Conservation (phyloP, 371 early-diverging fungal species). For the Coemansia sp. region DNA sequence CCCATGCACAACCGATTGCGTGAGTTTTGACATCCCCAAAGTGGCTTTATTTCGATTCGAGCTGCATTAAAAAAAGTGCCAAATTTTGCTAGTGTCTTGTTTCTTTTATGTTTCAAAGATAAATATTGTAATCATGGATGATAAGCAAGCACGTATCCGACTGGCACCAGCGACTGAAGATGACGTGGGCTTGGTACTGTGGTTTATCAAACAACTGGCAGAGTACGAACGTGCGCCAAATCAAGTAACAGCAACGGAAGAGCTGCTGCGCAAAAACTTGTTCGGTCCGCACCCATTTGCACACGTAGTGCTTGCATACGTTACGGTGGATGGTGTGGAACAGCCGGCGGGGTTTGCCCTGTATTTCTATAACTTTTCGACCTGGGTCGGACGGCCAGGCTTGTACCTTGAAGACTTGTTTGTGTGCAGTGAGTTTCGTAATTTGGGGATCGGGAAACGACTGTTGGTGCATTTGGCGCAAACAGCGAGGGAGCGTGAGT, state of each 20-base stretch:
- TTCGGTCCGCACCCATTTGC: slow-evolving; percentile 68
- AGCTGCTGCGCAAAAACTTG: slow-evolving; percentile 59
- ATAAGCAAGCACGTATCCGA: not conserved
- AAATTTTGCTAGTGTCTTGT: not conserved
- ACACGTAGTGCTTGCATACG: slow-evolving; percentile 66
- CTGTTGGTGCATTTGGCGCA: slow-evolving; percentile 69
- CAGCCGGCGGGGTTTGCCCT: slow-evolving; percentile 75
- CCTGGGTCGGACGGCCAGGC: slow-evolving; percentile 73
- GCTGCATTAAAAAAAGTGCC: not conserved
- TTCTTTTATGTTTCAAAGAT: not conserved
- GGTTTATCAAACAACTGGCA: slow-evolving; percentile 73
- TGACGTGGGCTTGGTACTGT: slow-evolving; percentile 66
- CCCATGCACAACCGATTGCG: too few relatives aligned
- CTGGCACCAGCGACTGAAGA: slow-evolving; percentile 56
- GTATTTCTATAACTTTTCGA: slow-evolving; percentile 81
- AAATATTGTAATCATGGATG: not conserved
- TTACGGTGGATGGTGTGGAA: slow-evolving; percentile 34
- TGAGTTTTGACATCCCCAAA: not conserved
- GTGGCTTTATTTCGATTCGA: too few relatives aligned
- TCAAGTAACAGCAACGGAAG: slow-evolving; percentile 71
- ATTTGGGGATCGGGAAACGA: slow-evolving; percentile 68
- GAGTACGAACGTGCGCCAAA: slow-evolving; percentile 74
- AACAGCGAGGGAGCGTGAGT: slow-evolving; percentile 64
- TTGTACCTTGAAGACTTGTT: slow-evolving; percentile 83
- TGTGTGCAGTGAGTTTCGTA: slow-evolving; percentile 67